Percentiles rank a stretch among this genome's conserved stretches.
Conservation (phyloP, 495 filamentous ascomycete species). For the Penicillium soppii region DNA sequence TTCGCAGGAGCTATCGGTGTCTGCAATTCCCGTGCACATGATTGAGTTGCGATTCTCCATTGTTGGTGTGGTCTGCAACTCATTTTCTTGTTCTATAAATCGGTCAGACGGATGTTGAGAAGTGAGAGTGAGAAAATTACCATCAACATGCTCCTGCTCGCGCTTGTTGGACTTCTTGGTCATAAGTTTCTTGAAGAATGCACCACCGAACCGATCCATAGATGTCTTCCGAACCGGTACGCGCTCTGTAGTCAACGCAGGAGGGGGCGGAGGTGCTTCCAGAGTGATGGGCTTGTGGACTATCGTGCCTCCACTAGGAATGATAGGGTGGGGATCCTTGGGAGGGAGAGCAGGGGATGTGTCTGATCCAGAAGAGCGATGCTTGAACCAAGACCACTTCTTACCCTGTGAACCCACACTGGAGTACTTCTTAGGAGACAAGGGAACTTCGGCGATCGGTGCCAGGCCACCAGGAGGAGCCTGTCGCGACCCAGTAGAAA, state of each 20-base stretch:
- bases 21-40: conserved; percentile 16
- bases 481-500: conserved; percentile 21
- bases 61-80: neutral
- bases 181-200: conserved; percentile 35
- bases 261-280: neutral
- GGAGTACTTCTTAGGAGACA: conserved; percentile 26
- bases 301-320: conserved; percentile 27
- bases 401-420: conserved; percentile 38
- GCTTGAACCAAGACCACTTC: conserved; percentile 68
- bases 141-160: conserved; percentile 7
- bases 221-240: conserved; percentile 23
- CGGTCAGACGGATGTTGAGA: neutral
- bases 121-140: conserved; percentile 22
- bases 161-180: conserved; percentile 29
- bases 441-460: conserved; percentile 31
- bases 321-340: conserved; percentile 20
- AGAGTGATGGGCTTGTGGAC: conserved; percentile 22
- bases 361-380: conserved; percentile 45
- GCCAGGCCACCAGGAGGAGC: conserved; percentile 22
- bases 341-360: conserved; percentile 16
- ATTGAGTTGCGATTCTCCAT: conserved; percentile 10
- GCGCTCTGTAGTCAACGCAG: neutral
- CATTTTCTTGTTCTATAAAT: conserved; percentile 6
- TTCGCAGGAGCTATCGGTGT: conserved; percentile 19
- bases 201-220: conserved; percentile 25